phyloP scores from a whole-genome alignment of 2,329 filamentous ascomycete species.

The Penicillium brevicompactum region DNA sequence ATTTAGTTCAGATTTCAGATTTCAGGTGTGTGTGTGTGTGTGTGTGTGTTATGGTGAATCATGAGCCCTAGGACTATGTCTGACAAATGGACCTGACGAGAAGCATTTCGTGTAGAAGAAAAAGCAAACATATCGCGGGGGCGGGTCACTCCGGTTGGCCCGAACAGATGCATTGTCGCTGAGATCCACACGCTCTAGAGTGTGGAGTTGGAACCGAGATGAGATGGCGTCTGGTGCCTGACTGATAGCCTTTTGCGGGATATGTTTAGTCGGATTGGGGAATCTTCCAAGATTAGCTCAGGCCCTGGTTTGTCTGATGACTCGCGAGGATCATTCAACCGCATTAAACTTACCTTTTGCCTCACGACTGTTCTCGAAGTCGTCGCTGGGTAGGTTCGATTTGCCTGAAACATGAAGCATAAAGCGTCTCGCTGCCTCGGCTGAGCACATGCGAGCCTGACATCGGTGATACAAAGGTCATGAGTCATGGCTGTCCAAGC shows the following conservation, averaged over 20 bases:
- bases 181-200: background rate
- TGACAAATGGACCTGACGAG: too few species aligned
- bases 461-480: background rate
- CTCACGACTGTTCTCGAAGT: too few species aligned
- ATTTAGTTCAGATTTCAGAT: background rate
- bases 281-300: too few species aligned
- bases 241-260: too few species aligned
- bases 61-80: too few species aligned
- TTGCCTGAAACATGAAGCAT: background rate
- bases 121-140: conserved; percentile 7
- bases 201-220: background rate
- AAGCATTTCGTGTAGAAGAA: background rate
- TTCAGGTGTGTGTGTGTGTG: too few species aligned
- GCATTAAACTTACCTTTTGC: too few species aligned
- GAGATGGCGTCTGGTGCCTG: background rate
- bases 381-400: background rate
- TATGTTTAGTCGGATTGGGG: too few species aligned
- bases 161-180: background rate
- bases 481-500: background rate
- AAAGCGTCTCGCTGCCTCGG: background rate
- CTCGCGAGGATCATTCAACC: too few species aligned
- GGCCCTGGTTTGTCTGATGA: too few species aligned
- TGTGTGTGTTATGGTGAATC: too few species aligned
- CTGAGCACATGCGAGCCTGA: background rate
- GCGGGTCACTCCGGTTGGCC: background rate